These are phyloP conservation scores for Aspergillus phoenicis DNA, from an alignment of 2,329 filamentous ascomycete species.

Conservation along the genomic window DNA sequence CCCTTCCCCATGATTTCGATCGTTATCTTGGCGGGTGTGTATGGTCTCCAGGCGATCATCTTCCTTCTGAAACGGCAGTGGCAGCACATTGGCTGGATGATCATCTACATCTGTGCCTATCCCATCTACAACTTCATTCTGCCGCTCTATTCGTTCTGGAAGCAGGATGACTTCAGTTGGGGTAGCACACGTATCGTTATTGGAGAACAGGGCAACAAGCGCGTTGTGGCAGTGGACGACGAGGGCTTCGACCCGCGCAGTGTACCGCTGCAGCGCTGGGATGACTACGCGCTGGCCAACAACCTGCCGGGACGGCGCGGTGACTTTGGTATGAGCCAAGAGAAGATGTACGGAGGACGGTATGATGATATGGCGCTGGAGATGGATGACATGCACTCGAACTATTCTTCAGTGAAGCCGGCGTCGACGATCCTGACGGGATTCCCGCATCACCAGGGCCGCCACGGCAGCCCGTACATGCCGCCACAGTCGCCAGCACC, in stretches of 20 bases:
- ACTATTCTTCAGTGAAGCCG: conserved; percentile 89
- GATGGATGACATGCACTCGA: conserved; percentile 96
- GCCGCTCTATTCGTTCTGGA: conserved; percentile 98
- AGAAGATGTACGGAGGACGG: conserved; percentile 57
- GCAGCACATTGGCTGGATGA: conserved; percentile 94
- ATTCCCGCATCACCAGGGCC: conserved; percentile 68
- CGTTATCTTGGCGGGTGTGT: conserved; percentile 84
- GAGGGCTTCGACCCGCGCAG: conserved; percentile 88
- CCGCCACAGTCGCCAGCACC: conserved; percentile 79
- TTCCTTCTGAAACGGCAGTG: conserved; percentile 97
- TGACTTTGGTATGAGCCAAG: conserved; percentile 64
- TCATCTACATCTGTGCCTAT: conserved; percentile 91
- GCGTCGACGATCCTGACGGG: conserved; percentile 84
- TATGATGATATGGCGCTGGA: conserved; percentile 77
- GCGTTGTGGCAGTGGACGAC: conserved; percentile 81
- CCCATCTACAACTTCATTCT: conserved; percentile 90
- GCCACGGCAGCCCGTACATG: conserved; percentile 65
- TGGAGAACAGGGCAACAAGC: conserved; percentile 87
- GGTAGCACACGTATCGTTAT: conserved; percentile 98
- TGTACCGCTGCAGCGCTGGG: conserved; percentile 94
- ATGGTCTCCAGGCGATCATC: conserved; percentile 92
- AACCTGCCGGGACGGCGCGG: conserved; percentile 89
- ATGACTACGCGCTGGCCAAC: conserved; percentile 87
- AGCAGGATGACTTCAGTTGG: conserved; percentile 98
- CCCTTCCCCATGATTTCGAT: conserved; percentile 86